Conservation (phyloP, 2,329 filamentous ascomycete genomes). For the Penicillium concentricum region DNA sequence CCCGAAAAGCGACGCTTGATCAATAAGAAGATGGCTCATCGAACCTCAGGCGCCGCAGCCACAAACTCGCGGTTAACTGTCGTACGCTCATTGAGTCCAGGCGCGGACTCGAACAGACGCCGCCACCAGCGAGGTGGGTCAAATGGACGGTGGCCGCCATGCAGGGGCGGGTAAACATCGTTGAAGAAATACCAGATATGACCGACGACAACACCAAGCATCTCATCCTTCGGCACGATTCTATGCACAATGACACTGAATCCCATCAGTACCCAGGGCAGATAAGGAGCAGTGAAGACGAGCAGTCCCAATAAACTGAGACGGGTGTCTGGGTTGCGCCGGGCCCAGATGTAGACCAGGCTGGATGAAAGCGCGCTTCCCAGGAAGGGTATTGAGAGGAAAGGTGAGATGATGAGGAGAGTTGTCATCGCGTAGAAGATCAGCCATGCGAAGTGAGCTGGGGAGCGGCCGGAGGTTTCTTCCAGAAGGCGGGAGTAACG, state of each 20-base stretch:
- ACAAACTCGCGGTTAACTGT: slow-evolving; percentile 33
- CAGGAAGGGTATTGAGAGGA: slow-evolving; percentile 89
- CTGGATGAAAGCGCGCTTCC: slow-evolving; percentile 91
- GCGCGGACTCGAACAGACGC: slow-evolving; percentile 65
- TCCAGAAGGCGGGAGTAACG: slow-evolving; percentile 93
- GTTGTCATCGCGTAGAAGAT: slow-evolving; percentile 79
- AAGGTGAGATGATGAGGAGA: slow-evolving; percentile 76
- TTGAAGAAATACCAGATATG: slow-evolving; percentile 98
- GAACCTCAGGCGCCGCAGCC: slow-evolving; percentile 35
- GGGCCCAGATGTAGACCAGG: slow-evolving; percentile 96
- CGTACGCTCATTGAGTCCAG: slow-evolving; percentile 10
- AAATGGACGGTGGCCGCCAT: slow-evolving; percentile 78
- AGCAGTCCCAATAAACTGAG: slow-evolving; percentile 85
- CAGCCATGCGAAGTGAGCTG: slow-evolving; percentile 93
- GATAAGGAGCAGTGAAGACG: slow-evolving; percentile 88
- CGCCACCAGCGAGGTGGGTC: slow-evolving; percentile 91
- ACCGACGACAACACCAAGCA: slow-evolving; percentile 90
- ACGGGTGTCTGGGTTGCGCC: slow-evolving; percentile 86
- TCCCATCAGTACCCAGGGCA: slow-evolving; percentile 92
- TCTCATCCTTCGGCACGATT: slow-evolving; percentile 88
- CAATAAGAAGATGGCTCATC: slow-evolving; percentile 19
- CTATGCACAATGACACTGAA: slow-evolving; percentile 92
- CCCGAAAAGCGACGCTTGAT: not conserved
- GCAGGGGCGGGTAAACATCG: slow-evolving; percentile 90
- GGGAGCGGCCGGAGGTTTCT: slow-evolving; percentile 86